phyloP scores from a whole-genome alignment of 176 grass and related monocot genomes.

The Bonia amplexicaulis region DNA sequence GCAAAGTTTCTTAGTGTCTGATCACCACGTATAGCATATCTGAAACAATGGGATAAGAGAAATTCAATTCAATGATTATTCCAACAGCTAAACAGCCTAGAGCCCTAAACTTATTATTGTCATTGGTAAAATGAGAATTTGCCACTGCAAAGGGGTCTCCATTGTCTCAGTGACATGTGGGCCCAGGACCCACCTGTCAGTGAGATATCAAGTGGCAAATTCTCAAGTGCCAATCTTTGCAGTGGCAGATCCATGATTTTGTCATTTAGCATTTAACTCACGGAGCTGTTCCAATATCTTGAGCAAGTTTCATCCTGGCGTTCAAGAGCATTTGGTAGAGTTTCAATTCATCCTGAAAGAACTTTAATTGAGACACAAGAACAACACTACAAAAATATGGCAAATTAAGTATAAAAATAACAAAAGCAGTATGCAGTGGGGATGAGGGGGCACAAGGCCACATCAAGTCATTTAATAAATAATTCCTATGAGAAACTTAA shows the following conservation, averaged over 20 bases:
- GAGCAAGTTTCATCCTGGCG: constrained; percentile 70
- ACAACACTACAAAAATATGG: background rate
- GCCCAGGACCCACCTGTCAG: no score
- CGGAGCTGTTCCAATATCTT: constrained; percentile 76
- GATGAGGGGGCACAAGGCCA: background rate
- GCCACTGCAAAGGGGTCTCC: no score
- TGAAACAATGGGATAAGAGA: constrained; percentile 31
- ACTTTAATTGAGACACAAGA: constrained; percentile 13
- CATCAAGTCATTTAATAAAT: constrained; percentile 8
- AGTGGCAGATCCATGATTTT: no score
- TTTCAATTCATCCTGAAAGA: constrained; percentile 68
- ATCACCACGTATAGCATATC: constrained; percentile 96
- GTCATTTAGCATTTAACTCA: constrained; percentile 47
- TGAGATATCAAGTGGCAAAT: no score
- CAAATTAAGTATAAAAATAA: background rate
- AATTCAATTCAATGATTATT: constrained; percentile 1
- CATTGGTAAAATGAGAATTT: no score
- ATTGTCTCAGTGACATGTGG: no score
- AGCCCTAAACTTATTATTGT: background rate
- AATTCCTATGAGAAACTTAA: constrained; percentile 30
- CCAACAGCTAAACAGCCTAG: constrained; percentile 4
- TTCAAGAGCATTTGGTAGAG: constrained; percentile 71
- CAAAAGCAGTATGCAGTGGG: background rate
- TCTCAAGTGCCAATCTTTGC: no score
- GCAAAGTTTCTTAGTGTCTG: constrained; percentile 83